phyloP scores from a whole-genome alignment of 192 early-diverging fungal species.

The Coemansia sp. region DNA sequence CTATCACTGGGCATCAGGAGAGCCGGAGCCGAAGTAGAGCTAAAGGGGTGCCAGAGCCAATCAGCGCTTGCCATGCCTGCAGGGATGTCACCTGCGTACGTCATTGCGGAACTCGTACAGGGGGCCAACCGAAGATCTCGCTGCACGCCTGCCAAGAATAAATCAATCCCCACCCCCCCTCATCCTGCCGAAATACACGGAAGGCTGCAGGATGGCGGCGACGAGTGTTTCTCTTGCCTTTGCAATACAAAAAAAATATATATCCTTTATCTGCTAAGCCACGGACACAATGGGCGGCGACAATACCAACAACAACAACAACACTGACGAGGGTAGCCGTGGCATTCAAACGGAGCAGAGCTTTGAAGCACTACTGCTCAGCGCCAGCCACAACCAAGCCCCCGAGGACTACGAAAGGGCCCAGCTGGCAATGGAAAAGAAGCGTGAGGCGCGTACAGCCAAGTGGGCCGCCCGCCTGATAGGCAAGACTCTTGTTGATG shows the following conservation, averaged over 20 bases:
- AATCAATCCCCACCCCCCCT: not conserved
- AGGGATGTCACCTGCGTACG: not conserved
- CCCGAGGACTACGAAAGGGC: not conserved
- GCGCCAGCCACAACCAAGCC: not conserved
- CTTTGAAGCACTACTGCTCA: constrained; percentile 5
- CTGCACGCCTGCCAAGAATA: not conserved
- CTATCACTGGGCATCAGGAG: not conserved
- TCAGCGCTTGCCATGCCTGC: not conserved
- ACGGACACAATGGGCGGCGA: not conserved
- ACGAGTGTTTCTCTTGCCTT: not conserved
- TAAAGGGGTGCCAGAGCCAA: not conserved
- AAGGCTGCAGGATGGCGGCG: not conserved
- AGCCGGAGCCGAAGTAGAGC: not conserved
- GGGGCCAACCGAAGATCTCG: not conserved
- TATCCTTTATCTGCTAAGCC: not conserved
- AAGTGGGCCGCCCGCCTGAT: constrained; percentile 12
- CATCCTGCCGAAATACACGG: not conserved
- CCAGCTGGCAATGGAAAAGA: constrained; percentile 1
- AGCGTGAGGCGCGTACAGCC: constrained; percentile 11
- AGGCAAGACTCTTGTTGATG: constrained; percentile 14
- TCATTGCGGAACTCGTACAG: not conserved
- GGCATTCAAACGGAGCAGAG: constrained; percentile 1
- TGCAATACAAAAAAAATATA: not conserved
- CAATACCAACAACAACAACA: constrained; percentile 6
- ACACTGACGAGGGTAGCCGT: not conserved